phyloP scores from a whole-genome alignment of 2,329 filamentous ascomycete species.

The Coniella lustricola region DNA sequence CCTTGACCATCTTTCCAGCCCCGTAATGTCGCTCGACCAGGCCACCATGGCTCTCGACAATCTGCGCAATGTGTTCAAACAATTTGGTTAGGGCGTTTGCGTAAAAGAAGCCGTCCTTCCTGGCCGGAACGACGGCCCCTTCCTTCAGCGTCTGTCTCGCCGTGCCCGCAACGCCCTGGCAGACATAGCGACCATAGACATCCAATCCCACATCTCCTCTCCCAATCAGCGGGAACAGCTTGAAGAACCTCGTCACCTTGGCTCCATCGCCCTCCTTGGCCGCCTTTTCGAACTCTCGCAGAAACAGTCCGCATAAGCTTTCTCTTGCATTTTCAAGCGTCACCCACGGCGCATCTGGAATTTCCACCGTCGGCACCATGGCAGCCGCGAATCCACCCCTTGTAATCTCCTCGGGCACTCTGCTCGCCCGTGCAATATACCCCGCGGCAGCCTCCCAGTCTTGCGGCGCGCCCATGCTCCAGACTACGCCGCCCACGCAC shows the following conservation, averaged over 20 bases:
- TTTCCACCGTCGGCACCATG: constrained; percentile 91
- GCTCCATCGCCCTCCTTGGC: constrained; percentile 79
- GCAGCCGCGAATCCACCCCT: constrained; percentile 81
- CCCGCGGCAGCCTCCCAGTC: constrained; percentile 96
- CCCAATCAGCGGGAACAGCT: constrained; percentile 90
- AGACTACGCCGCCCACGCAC: constrained; percentile 87
- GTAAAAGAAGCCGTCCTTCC: constrained; percentile 81
- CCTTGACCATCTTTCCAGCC: constrained; percentile 82
- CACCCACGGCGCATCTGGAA: constrained; percentile 81
- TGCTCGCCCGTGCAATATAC: constrained; percentile 76
- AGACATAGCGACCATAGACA: constrained; percentile 93
- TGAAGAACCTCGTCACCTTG: constrained; percentile 94
- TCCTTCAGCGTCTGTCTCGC: constrained; percentile 76
- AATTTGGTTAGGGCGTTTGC: constrained; percentile 82
- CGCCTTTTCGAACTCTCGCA: constrained; percentile 92
- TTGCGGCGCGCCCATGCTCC: constrained; percentile 94
- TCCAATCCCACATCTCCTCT: constrained; percentile 84
- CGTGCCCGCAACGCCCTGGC: constrained; percentile 81
- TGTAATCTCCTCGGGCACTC: constrained; percentile 73
- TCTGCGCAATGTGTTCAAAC: constrained; percentile 96
- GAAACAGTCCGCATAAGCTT: constrained; percentile 80
- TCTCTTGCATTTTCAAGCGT: constrained; percentile 84
- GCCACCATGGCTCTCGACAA: constrained; percentile 84
- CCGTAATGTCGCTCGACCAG: constrained; percentile 95
- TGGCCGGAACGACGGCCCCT: constrained; percentile 43